Evolutionary conservation across 2,329 filamentous ascomycete species (phyloP), one percentile per base, ranked within the genome.

Genomic region (Penicillium expansum): DNA sequence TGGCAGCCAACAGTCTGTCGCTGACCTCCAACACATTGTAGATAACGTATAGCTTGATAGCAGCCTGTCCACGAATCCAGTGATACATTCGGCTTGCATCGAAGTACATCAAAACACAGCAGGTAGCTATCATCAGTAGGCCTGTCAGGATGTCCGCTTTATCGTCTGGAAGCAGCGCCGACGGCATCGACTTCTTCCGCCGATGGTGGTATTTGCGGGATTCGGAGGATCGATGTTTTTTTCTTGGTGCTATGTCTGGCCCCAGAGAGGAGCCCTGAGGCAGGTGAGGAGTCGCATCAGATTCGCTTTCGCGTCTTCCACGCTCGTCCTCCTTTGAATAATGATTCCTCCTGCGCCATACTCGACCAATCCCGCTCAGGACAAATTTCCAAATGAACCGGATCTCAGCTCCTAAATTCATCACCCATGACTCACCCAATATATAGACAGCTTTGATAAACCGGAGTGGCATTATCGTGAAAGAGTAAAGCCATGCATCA

Each of bases 61-160:
- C 92, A 1, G 92, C 93, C 74, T 99, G 94, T 0, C 92, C 94
- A 45, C 93, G 88, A 66, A 99, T 96, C 67, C 92, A 92, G 73
- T 99, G 94, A 70, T 99, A 99, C 91, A 97, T 97, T 50, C 92
- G 86, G 70, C 92, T 97, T 6, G 94, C 94, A 71, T 99, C 95
- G 44, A 99, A 88, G 24, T 85, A 87, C 86, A 96, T 93, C 49
- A 99, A 80, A 14, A 93, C 86, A 50, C 89, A 79, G 66, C 91
- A 96, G 69, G 91, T 97, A 67, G 85, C 86, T 48, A 97, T 83
- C 59, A 99, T 93, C 57, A 99, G 83, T 20, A 91, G 80, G 0
- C 94, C 94, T 73, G 96, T 95, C 3, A 99, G 80, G 13, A 99
- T 84, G 74, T 99, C 94, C 10, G 94, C 94, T 74, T 99, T 99